Evolutionary conservation across 1,284 basidiomycete species (phyloP), one percentile per base, ranked within the genome.

Genomic region (Microbotryum silenes-acaulis): DNA sequence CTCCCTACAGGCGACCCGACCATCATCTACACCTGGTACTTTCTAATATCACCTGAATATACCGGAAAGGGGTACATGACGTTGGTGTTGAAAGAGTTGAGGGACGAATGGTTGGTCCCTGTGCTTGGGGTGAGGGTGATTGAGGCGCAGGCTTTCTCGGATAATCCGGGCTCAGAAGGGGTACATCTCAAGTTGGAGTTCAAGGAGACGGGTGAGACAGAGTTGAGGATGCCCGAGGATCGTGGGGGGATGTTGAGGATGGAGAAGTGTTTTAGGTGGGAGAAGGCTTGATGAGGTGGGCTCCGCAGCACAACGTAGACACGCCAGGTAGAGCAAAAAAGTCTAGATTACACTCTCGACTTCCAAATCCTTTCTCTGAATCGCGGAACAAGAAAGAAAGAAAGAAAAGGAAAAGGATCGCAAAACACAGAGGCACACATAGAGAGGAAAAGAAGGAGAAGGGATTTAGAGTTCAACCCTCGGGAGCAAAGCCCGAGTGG

Each of bases 211-310:
- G 48, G 56, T 4, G 51, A 37, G 21, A 42, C 25, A 4, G 51
- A 33, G 49, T 16, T 52, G 10, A 33, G 10, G 33, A 51, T 52
- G 49, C 23, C 16, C 6, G 56, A 51, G 44, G 18, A 51, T 25
- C 37, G 49, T 4, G 49, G 50, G 2, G 56, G 56, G 20, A 18
- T 37, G 27, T n/a, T 37, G 50, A 45, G 45, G 25, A 50, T 51
- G 42, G 49, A 58, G 21, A 51, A 50, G 49, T 29, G 51, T 21
- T 58, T 58, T 14, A 44, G 45, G 49, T 58, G 56, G 56, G 37
- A 42, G 16, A 18, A 18, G 14, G 37, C 16, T 42, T 42, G 37
- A 42, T 42, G 37, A 42, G 16, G 14, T 18, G 37, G 14, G 37
- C 3, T 14, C 16, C 12, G 4, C 37, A 18, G 14, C 37, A 3